Evolutionary conservation across 23 red algal species (phyloP).

Genomic region (Agarophyton chilense): DNA sequence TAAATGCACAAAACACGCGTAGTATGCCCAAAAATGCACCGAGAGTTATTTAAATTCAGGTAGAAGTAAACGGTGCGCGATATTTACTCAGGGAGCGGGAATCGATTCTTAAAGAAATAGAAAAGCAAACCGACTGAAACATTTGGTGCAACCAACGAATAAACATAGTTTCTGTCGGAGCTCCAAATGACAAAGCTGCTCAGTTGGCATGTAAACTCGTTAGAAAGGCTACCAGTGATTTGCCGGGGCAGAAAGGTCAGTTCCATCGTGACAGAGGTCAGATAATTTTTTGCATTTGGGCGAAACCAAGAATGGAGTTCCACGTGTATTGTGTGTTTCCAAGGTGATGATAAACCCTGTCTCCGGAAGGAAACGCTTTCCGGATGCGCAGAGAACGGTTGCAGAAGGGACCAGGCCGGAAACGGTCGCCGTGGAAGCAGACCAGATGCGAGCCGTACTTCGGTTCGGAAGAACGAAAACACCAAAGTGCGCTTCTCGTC

Average conservation of each 20-base stretch:
- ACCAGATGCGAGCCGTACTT: constrained; percentile 14
- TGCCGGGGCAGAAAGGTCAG: constrained; percentile 28
- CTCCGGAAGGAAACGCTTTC: neutral
- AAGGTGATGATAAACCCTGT: constrained; percentile 52
- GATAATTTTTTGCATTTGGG: constrained; percentile 37
- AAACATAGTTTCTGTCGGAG: constrained; percentile 25
- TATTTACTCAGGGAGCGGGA: constrained; percentile 36
- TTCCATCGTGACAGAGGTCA: constrained; percentile 18
- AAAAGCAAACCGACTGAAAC: constrained; percentile 15
- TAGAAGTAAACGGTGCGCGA: constrained; percentile 12
- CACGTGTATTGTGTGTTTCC: constrained; percentile 53
- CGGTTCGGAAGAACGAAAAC: constrained; percentile 30
- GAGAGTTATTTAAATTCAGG: constrained; percentile 26
- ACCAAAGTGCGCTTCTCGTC: neutral
- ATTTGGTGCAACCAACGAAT: constrained; percentile 15
- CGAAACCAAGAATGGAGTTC: neutral
- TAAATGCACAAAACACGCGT: neutral
- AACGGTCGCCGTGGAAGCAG: constrained; percentile 35
- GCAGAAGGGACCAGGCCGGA: constrained; percentile 10
- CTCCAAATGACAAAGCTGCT: constrained; percentile 38
- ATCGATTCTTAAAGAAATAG: constrained; percentile 21
- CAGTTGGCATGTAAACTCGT: constrained; percentile 6
- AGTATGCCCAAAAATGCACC: constrained; percentile 43
- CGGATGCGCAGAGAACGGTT: constrained; percentile 12
- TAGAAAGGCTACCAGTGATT: constrained; percentile 27